These are phyloP conservation scores for Garcia nutans DNA, from an alignment of 345 rosid species.

Conservation along the genomic window DNA sequence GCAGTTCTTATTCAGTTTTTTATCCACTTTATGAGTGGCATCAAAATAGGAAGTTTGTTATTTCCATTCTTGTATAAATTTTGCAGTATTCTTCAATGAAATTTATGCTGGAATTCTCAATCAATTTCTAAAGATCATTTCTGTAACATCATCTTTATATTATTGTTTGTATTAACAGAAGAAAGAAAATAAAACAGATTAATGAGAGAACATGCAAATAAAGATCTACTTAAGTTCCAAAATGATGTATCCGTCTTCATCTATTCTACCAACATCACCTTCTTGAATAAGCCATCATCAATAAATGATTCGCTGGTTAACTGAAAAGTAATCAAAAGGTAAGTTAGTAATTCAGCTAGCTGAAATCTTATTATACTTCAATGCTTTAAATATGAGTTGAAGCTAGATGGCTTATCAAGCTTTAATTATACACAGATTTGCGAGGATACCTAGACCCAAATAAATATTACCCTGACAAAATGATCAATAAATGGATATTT, in stretches of 20 bases:
- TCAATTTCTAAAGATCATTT: no score
- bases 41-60: no score
- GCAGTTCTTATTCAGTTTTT: no score
- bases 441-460: background rate
- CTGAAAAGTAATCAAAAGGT: conserved; percentile 29
- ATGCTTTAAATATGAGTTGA: background rate
- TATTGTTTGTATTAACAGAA: no score
- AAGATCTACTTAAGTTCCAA: conserved; percentile 77
- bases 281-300: conserved; percentile 85
- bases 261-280: conserved; percentile 80
- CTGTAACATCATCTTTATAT: no score
- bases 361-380: background rate
- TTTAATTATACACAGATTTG: no score
- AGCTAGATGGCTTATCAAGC: no score
- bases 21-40: no score
- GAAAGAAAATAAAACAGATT: background rate
- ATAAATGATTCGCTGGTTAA: conserved; percentile 78
- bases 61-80: no score
- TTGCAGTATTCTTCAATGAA: no score
- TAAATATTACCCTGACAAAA: background rate
- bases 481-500: background rate
- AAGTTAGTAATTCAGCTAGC: conserved; percentile 1
- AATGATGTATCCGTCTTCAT: conserved; percentile 88
- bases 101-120: no score
- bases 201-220: background rate